phyloP scores from a whole-genome alignment of 768 basidiomycete genomes.

The Lactarius sanguifluus region DNA sequence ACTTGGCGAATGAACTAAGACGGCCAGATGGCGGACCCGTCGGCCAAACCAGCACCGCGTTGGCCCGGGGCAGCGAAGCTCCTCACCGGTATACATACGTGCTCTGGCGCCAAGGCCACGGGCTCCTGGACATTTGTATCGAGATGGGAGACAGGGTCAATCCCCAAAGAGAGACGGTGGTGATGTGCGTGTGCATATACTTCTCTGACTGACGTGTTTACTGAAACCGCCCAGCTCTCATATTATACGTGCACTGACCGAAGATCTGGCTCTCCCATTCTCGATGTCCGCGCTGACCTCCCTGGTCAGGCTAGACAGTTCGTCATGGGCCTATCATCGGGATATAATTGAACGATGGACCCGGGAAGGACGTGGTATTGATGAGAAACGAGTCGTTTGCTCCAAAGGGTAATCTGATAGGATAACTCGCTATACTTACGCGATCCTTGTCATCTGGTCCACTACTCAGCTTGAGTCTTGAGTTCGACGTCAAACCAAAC shows the following conservation, averaged over 20 bases:
- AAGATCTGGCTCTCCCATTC: conserved; percentile 42
- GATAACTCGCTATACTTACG: neutral
- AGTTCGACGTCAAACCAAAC: no score
- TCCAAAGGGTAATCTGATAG: neutral
- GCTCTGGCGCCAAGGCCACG: conserved; percentile 43
- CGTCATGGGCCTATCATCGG: conserved; percentile 45
- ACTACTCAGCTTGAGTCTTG: neutral
- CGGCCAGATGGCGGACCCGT: neutral
- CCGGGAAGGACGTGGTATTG: conserved; percentile 20
- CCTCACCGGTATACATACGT: conserved; percentile 45
- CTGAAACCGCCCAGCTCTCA: conserved; percentile 40
- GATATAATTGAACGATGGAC: conserved; percentile 37
- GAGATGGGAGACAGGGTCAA: conserved; percentile 39
- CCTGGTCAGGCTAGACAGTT: conserved; percentile 42
- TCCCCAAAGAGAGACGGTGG: conserved; percentile 47
- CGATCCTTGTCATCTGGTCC: neutral
- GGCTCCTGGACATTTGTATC: conserved; percentile 42
- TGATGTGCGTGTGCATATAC: conserved; percentile 41
- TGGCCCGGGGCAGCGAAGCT: neutral
- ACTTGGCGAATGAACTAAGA: conserved; percentile 31
- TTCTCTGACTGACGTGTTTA: neutral
- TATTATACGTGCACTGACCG: conserved; percentile 43
- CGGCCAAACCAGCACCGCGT: neutral
- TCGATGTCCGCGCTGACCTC: conserved; percentile 37
- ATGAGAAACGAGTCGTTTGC: neutral